Evolutionary conservation across 495 filamentous ascomycete genomes (phyloP), one percentile per base, ranked within the genome.

Genomic region (Platismatia glauca): DNA sequence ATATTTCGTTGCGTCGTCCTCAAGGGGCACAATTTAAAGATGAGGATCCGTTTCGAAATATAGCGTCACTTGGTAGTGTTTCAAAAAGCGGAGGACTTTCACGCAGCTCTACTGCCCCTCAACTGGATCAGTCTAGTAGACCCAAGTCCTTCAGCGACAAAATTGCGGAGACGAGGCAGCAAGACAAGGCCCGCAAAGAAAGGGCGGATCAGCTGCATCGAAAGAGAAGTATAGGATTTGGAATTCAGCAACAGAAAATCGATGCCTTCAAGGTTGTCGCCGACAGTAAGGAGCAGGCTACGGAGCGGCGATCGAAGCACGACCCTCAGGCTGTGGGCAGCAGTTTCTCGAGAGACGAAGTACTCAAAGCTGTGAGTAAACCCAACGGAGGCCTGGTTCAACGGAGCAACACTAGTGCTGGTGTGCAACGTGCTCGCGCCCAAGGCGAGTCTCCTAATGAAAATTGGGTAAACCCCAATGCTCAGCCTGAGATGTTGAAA

Each of bases 61-160:
- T 13, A 6, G 38, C 16, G 35, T 20, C 39, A 35, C 18, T 56
- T 24, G 60, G 67, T 73, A 58, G 34, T 43, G 56, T 70, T 22
- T 22, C 60, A 34, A 53, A 18, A n/a, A 34, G 29, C 39, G 20
- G 39, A 29, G 56, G 29, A 38, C 50, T 39, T 33, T 55, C 35
- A 5, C 24, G 22, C 31, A 60, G 50, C 33, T 59, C 66, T 13
- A 60, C 20, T 24, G 22, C 18, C 39, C 38, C 50, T 29, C 13
- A 37, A 0, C 27, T 33, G 27, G 57, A 33, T 34, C 22, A 39
- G 20, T 58, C 9, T 31, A 34, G 13, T 11, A 75, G 79, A 55
- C 80, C 81, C 1, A 84, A 88, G 71, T 89, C 84, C 35, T 98
- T 97, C 70, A 96, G 89, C 66, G 90, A 97, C 71, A 79, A 90